phyloP scores from a whole-genome alignment of 2,329 filamentous ascomycete genomes.

The Colletotrichum eremochloae region DNA sequence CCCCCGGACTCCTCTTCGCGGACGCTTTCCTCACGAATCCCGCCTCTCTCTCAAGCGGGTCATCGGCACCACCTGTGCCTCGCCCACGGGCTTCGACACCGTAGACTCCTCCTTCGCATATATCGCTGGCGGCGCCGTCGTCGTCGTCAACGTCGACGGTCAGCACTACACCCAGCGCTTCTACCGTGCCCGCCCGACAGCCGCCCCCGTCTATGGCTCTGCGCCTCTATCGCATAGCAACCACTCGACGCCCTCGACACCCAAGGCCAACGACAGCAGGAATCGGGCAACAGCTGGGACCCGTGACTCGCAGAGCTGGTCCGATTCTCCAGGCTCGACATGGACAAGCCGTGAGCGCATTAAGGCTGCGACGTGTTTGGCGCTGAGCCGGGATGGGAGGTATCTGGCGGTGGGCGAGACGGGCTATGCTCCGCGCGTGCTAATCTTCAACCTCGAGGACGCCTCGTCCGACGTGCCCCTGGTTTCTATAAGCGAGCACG shows the following conservation, averaged over 20 bases:
- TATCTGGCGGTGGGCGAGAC: slow-evolving; percentile 95
- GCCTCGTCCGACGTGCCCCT: slow-evolving; percentile 84
- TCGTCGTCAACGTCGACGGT: slow-evolving; percentile 84
- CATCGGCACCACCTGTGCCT: slow-evolving; percentile 89
- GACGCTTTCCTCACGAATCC: slow-evolving; percentile 62
- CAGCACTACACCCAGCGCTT: slow-evolving; percentile 83
- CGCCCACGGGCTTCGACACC: slow-evolving; percentile 88
- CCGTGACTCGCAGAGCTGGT: slow-evolving; percentile 66
- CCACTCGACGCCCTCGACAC: slow-evolving; percentile 66
- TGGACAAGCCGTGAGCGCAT: slow-evolving; percentile 93
- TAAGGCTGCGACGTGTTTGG: slow-evolving; percentile 92
- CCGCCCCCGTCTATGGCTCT: slow-evolving; percentile 74
- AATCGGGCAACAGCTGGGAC: slow-evolving; percentile 64
- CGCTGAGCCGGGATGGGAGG: slow-evolving; percentile 87
- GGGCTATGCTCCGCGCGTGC: slow-evolving; percentile 90
- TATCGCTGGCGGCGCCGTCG: slow-evolving; percentile 92
- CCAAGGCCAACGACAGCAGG: slow-evolving; percentile 74
- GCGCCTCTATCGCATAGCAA: slow-evolving; percentile 61
- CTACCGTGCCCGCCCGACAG: slow-evolving; percentile 86
- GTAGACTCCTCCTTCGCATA: slow-evolving; percentile 86
- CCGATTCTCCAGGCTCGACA: slow-evolving; percentile 75
- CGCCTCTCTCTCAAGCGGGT: slow-evolving; percentile 84
- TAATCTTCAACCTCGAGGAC: slow-evolving; percentile 90
- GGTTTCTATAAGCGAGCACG: slow-evolving; percentile 89
- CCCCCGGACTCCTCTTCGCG: slow-evolving; percentile 72